A percentile compares a stretch with the other conserved stretches of the same genome.
Conservation (phyloP, 2,329 filamentous ascomycete species). For the Penicillium aurantiogriseum region DNA sequence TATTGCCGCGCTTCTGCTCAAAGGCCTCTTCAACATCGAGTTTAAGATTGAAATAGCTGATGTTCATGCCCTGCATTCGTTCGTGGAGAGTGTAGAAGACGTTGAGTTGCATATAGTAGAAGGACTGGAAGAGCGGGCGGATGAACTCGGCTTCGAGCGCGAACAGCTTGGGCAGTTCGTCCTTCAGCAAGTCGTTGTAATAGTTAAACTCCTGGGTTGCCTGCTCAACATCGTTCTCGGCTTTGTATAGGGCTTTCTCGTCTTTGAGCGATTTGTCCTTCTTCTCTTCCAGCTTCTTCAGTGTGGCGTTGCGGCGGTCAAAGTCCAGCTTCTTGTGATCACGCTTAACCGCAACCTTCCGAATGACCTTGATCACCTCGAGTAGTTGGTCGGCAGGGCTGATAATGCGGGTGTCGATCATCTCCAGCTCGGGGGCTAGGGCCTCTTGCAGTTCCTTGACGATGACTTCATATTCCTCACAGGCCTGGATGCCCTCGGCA, state of each 20-base stretch:
- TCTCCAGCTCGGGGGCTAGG: conserved; percentile 86
- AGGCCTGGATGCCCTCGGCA: conserved; percentile 87
- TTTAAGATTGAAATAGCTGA: conserved; percentile 93
- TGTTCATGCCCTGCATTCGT: conserved; percentile 95
- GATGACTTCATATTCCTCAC: conserved; percentile 91
- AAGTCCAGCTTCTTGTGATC: conserved; percentile 98
- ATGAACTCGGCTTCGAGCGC: conserved; percentile 90
- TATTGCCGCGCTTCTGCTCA: conserved; percentile 80
- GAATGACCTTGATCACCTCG: conserved; percentile 92
- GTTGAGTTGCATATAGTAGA: conserved; percentile 99
- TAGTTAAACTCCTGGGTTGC: conserved; percentile 96
- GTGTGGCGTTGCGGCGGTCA: conserved; percentile 74
- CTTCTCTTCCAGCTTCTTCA: conserved; percentile 97
- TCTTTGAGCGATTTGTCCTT: conserved; percentile 96
- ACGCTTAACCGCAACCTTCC: conserved; percentile 82
- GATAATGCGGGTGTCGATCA: conserved; percentile 92
- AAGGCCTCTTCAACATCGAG: conserved; percentile 91
- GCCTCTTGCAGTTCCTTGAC: conserved; percentile 88
- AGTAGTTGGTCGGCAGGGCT: conserved; percentile 89
- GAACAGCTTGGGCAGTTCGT: conserved; percentile 91
- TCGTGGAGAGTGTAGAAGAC: conserved; percentile 98
- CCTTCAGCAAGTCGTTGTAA: conserved; percentile 95
- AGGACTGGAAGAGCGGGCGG: conserved; percentile 93
- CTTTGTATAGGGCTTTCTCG: conserved; percentile 95
- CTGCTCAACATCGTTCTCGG: conserved; percentile 85